Evolutionary conservation across 768 basidiomycete species (phyloP), one percentile per base, ranked within the genome.

Genomic region (Boletus coccyginus): DNA sequence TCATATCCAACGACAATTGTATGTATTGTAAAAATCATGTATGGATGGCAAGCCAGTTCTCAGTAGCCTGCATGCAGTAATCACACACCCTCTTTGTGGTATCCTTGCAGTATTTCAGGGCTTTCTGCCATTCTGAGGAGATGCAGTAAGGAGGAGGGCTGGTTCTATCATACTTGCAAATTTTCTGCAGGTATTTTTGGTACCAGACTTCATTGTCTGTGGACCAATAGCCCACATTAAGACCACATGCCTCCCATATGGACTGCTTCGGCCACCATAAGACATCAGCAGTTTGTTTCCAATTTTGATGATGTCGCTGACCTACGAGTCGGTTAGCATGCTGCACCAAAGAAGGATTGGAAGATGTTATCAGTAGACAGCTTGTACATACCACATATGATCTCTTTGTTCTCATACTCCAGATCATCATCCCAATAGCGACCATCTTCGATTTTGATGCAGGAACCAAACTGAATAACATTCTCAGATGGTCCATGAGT

Each of bases 261-360:
- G 21, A 53, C 36, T 57, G 41, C n/a, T 57, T 57, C 0, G 33
- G 56, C 56, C 52, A 57, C 56, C 51, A 53, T n/a, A 35, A 57
- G 2, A 57, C 27, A 14, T 52, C 35, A 8, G 56, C 7, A 2
- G 41, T 48, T 29, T 53, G 56, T 16, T 53, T 0, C 3, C 12
- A 0, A 21, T 11, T 5, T 12, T 1, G 7, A 16, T 0, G 8
- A 36, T 52, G 1, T 10, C 21, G 24, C 3, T 52, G 42, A 14
- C 51, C 42, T 52, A 39, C 16, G 16, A 39, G 14, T 13, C 3
- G 38, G 10, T 49, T 17, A 46, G 11, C 8, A 46, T 9, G 31
- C 27, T 46, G 45, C 7, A 5, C 11, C 31, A 46, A 16, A 1
- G 19, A 46, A n/a, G n/a, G n/a, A 40, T n/a, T 11, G 16, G 1